Evolutionary conservation across 441 rosid genomes (phyloP).

Genomic region (Pelargonium fulgidum): DNA sequence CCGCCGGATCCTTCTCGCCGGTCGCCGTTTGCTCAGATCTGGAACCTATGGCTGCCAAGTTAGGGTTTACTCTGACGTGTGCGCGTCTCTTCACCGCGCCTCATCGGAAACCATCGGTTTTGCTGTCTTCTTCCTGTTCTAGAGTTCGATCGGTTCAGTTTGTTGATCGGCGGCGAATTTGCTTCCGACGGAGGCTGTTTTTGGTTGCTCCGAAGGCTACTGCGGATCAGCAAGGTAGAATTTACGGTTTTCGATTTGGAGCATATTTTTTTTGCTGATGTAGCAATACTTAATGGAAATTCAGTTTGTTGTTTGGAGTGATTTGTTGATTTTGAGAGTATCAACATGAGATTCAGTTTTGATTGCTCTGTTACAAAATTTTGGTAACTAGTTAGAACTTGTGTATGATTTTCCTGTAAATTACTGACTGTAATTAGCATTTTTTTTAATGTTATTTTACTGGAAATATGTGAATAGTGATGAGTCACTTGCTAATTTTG

Average conservation of each 20-base stretch:
- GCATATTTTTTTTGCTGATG: neutral
- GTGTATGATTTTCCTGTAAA: too few species aligned
- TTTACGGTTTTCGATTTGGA: neutral
- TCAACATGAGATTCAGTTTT: neutral
- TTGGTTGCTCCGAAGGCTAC: slow-evolving; percentile 53
- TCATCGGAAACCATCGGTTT: slow-evolving; percentile 35
- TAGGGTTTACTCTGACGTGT: slow-evolving; percentile 46
- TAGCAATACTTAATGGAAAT: neutral
- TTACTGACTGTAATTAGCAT: neutral
- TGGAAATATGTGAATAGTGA: neutral
- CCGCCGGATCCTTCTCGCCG: slow-evolving; percentile 6
- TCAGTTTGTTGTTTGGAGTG: too few species aligned
- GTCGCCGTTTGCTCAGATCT: too few species aligned
- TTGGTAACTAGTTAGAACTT: neutral
- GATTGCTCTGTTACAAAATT: neutral
- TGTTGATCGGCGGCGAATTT: slow-evolving; percentile 30
- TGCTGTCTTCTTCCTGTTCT: slow-evolving; percentile 26
- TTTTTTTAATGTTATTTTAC: neutral
- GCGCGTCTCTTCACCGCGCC: slow-evolving; percentile 46
- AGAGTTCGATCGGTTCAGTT: slow-evolving; percentile 30
- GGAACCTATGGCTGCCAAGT: slow-evolving; percentile 44
- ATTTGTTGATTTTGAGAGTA: neutral
- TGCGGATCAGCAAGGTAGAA: slow-evolving; percentile 67
- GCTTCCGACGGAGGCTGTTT: slow-evolving; percentile 37
- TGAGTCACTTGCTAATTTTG: neutral